Percentiles rank a stretch among this genome's conserved stretches.
Evolutionary conservation across 2,329 filamentous ascomycete species (phyloP).

Genomic region (Calonectria henricotiae): DNA sequence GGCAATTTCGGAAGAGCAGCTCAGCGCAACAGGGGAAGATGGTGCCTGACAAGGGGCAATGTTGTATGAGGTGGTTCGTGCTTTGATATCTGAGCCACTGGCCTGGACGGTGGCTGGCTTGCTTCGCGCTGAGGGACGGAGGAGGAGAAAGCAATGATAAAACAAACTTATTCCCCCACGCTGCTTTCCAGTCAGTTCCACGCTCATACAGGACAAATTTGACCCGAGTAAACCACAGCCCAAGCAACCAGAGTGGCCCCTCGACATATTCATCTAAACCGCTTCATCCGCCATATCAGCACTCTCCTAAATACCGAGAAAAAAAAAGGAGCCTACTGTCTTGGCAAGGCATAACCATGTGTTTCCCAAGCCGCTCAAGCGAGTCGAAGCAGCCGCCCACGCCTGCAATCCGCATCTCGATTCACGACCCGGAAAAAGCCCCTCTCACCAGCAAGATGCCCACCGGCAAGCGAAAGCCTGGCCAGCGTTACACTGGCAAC

Average conservation of each 20-base stretch:
- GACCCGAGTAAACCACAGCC: not conserved
- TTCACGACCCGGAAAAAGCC: slow-evolving; percentile 13
- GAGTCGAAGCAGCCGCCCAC: not conserved
- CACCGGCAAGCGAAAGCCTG: slow-evolving; percentile 18
- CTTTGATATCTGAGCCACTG: slow-evolving; percentile 1
- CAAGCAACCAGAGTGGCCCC: not conserved
- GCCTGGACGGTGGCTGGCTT: slow-evolving; percentile 4
- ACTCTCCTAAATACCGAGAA: not conserved
- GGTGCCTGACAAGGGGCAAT: slow-evolving; percentile 5
- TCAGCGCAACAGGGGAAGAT: slow-evolving; percentile 13
- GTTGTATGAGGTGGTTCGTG: slow-evolving; percentile 5
- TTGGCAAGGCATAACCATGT: slow-evolving; percentile 25
- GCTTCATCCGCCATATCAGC: not conserved
- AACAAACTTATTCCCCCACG: slow-evolving; percentile 13
- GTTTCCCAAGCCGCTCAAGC: slow-evolving; percentile 7
- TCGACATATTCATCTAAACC: not conserved
- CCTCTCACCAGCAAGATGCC: slow-evolving; percentile 18
- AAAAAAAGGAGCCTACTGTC: not conserved
- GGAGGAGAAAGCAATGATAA: not conserved
- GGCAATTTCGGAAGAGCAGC: not conserved
- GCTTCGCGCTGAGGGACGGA: not conserved
- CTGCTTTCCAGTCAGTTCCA: not conserved
- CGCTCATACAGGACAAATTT: not conserved
- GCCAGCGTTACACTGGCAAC: slow-evolving; percentile 12
- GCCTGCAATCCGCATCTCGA: not conserved